Evolutionary conservation across 257 asterid genomes (phyloP), one percentile per base, ranked within the genome.

Genomic region (Pogostemon cablin): DNA sequence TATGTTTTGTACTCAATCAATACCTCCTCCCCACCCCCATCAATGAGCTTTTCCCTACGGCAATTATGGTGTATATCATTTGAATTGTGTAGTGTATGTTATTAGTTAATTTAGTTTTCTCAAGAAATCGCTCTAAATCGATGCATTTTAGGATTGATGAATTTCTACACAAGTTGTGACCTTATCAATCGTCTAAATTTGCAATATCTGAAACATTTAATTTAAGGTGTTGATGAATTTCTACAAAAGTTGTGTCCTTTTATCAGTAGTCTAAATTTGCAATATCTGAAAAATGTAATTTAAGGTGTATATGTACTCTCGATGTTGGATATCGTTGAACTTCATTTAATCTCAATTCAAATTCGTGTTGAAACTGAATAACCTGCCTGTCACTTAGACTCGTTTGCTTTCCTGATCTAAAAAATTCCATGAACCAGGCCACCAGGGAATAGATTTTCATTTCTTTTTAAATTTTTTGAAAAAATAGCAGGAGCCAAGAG

Each of bases 1-100:
- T 53, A 7, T 56, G 25, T 39, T 62, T 55, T 60, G 75, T 46
- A 41, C 64, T 25, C 42, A 32, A 54, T 41, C 17, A 15, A 46
- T 17, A 9, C 17, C 25, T 32, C 41, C 17, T 15, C 17, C 49
- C n/a, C 48, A 44, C 6, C 40, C 43, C 55, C 44, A 20, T 35
- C 48, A 62, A 47, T 48, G 57, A 41, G 57, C 34, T 42, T 32
- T 69, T 58, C 12, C n/a, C 34, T 4, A n/a, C 7, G 9, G 41
- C 44, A 32, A 42, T 43, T 43, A 9, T 40, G 59, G 37, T 42
- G 59, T 44, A 42, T 57, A 69, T 38, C 12, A n/a, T 41, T 9
- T 42, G 3, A 12, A 32, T 11, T 25, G 10, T 55, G 3, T 56
- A 8, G 9, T 53, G 15, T 53, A 7, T 20, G 11, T 11, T 4